phyloP scores from a whole-genome alignment of 1,284 basidiomycete species.

The Amylostereum areolatum region DNA sequence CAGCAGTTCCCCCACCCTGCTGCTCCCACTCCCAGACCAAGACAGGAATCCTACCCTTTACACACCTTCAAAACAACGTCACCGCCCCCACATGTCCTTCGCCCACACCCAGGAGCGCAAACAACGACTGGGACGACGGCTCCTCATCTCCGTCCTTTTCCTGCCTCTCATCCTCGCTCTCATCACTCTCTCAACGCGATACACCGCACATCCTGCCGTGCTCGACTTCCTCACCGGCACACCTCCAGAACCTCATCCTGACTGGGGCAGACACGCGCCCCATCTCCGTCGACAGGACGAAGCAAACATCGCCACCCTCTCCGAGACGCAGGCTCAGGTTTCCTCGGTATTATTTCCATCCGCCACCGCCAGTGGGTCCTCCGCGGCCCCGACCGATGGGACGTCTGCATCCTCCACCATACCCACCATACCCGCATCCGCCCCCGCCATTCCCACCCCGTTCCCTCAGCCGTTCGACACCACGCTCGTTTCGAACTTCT shows the following conservation, averaged over 20 bases:
- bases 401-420: conserved; percentile 11
- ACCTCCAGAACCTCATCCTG: conserved; percentile 7
- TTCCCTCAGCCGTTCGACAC: conserved; percentile 75
- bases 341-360: conserved; percentile 8
- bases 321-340: neutral
- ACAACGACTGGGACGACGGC: conserved; percentile 34
- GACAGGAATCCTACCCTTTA: neutral
- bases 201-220: conserved; percentile 38
- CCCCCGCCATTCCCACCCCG: conserved; percentile 54
- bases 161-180: conserved; percentile 49
- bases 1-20: conserved; percentile 5
- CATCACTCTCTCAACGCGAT: conserved; percentile 47
- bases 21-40: neutral
- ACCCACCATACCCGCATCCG: conserved; percentile 25
- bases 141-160: conserved; percentile 44
- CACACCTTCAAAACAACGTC: conserved; percentile 1
- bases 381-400: conserved; percentile 10
- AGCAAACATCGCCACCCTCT: neutral
- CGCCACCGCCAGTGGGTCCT: conserved; percentile 7
- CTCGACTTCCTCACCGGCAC: conserved; percentile 37
- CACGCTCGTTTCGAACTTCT: conserved; percentile 56
- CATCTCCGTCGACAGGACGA: neutral
- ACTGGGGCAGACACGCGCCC: conserved; percentile 2
- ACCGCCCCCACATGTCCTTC: conserved; percentile 1
- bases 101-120: conserved; percentile 21